Evolutionary conservation across 805 yeast species (phyloP).

Genomic region (Wickerhamia fluorescens): DNA sequence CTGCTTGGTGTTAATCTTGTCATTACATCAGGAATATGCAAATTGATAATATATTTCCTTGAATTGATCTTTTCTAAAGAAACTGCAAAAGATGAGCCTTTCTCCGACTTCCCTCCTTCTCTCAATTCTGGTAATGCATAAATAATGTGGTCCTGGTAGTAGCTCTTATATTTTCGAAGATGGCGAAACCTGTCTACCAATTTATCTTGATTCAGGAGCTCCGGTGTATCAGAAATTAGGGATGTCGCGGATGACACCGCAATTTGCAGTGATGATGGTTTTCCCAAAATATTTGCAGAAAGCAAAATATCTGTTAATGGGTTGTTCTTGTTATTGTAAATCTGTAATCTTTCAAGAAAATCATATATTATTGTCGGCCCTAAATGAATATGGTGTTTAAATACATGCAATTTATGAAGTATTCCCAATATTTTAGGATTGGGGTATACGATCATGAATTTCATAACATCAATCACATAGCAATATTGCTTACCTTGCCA

Average conservation of each 20-base stretch:
- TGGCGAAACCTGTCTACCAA: constrained; percentile 25
- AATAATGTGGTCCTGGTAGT: constrained; percentile 22
- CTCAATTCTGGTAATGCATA: constrained; percentile 21
- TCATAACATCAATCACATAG: constrained; percentile 20
- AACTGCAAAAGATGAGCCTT: constrained; percentile 18
- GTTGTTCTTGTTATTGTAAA: constrained; percentile 17
- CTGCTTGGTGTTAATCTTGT: constrained; percentile 26
- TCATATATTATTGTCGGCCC: constrained; percentile 6
- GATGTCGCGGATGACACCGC: constrained; percentile 11
- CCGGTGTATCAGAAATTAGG: constrained; percentile 2
- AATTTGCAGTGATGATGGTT: constrained; percentile 8
- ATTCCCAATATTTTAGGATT: constrained; percentile 13
- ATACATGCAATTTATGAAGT: constrained; percentile 5
- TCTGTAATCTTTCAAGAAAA: constrained; percentile 13
- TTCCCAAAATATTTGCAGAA: constrained; percentile 22
- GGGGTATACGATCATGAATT: constrained; percentile 26
- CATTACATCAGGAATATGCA: constrained; percentile 39
- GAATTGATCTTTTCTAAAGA: constrained; percentile 32
- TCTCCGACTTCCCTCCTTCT: no score
- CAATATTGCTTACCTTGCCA: constrained; percentile 24
- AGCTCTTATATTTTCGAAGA: constrained; percentile 15
- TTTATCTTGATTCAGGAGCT: constrained; percentile 3
- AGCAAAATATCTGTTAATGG: constrained; percentile 20
- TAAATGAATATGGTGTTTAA: constrained; percentile 1
- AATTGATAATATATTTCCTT: constrained; percentile 25